Evolutionary conservation across 2,329 filamentous ascomycete species (phyloP), one percentile per base, ranked within the genome.

Genomic region (Beauveria sp.): DNA sequence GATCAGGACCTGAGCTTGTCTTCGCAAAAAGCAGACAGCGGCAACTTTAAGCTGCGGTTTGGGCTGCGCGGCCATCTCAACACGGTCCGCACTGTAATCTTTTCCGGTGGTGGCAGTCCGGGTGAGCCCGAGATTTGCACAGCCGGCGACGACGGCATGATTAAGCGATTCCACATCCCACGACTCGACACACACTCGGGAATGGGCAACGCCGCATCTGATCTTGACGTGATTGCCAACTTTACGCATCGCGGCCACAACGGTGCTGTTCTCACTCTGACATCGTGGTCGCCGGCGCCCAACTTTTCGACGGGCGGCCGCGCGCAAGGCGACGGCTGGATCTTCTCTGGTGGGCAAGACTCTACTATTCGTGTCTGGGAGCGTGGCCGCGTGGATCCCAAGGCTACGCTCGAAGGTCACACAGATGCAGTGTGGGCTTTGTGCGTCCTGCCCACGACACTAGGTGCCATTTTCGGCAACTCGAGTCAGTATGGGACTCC

Each of bases 51-150:
- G 74, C 88, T 97, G 62, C 86, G 92, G 55, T 97, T 96, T 70
- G 93, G 92, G 5, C 81, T 99, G 5, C 84, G 93, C 56, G 94
- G 94, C 2, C 94, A 99, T 72, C 82, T 99, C 2, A 92, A 97
- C 71, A 92, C 96, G 3, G 91, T 99, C 5, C 88, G 94, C 46
- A 91, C 91, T 1, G 91, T 97, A 62, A 96, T 97, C 65, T 99
- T 99, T 75, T 97, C 92, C 1, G 94, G 94, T 26, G 94, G 94
- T 47, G 94, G 94, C 63, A 97, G 92, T 69, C 92, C 92, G 3
- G 91, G 91, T 3, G 94, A 99, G 71, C 94, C 94, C 2, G 94
- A 99, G 73, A 93, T 99, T 59, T 97, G 93, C 75, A 99, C 93
- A 3, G 91, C 90, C 55, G 91, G 93, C 61, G 94, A 99, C 69